Percentiles rank a stretch among this genome's conserved stretches.
Conservation (phyloP, 176 grass and related monocot genomes). For the Rhynchospora pubera region DNA sequence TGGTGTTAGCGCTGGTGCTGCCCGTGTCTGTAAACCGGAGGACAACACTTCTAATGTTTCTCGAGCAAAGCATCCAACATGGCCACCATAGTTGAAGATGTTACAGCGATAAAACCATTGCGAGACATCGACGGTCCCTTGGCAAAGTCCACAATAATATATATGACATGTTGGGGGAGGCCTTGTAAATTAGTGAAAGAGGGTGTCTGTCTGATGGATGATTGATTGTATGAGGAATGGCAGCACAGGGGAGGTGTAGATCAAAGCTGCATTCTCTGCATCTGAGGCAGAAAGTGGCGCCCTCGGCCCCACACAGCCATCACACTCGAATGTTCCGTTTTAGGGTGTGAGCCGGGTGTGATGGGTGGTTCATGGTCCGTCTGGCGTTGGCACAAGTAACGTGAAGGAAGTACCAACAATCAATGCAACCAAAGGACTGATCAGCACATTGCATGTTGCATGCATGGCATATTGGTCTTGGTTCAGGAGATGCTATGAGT, state of each 20-base stretch:
- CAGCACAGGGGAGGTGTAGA: constrained; percentile 7
- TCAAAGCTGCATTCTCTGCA: constrained; percentile 6
- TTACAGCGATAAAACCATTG: constrained; percentile 8
- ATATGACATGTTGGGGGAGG: background rate
- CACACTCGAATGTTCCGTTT: background rate
- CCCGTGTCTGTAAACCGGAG: background rate
- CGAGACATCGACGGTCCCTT: background rate
- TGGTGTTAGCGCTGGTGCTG: background rate
- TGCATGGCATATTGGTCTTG: background rate
- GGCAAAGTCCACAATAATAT: background rate
- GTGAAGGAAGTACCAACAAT: background rate
- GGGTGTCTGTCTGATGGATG: background rate
- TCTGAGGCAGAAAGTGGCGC: background rate
- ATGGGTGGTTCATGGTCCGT: too few relatives aligned
- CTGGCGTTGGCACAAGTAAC: background rate
- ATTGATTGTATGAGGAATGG: background rate
- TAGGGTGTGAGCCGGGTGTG: too few relatives aligned
- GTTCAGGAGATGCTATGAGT: background rate
- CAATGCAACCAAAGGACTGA: background rate
- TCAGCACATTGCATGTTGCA: background rate
- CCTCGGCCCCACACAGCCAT: background rate
- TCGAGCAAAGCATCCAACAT: background rate
- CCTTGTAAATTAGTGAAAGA: background rate
- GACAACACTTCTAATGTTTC: background rate
- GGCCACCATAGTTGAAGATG: background rate